Evolutionary conservation across 2,329 filamentous ascomycete species (phyloP).

Genomic region (Penicillium sp.): DNA sequence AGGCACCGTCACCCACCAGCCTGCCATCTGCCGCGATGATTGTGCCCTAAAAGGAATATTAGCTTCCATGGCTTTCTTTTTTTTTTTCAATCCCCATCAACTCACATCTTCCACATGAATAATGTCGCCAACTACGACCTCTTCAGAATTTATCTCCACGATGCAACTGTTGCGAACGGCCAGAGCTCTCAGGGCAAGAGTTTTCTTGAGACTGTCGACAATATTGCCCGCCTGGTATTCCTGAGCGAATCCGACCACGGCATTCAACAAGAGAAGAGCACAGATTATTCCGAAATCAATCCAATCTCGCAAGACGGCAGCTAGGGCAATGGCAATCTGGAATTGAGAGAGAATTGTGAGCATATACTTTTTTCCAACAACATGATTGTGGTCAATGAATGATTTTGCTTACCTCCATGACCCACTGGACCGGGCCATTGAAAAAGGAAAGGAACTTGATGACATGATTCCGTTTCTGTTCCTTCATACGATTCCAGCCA

Average conservation of each 20-base stretch:
- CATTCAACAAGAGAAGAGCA: conserved; percentile 79
- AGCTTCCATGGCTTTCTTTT: neutral
- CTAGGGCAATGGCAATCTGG: conserved; percentile 72
- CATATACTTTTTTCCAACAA: neutral
- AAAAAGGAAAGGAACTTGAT: conserved; percentile 83
- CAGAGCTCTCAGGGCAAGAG: conserved; percentile 80
- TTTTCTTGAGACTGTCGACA: conserved; percentile 88
- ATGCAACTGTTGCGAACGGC: conserved; percentile 78
- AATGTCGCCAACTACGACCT: conserved; percentile 87
- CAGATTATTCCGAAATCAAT: conserved; percentile 92
- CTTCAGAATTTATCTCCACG: conserved; percentile 75
- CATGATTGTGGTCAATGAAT: neutral
- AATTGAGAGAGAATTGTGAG: conserved; percentile 7
- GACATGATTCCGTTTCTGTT: conserved; percentile 81
- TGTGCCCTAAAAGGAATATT: conserved; percentile 58
- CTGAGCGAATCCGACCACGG: conserved; percentile 80
- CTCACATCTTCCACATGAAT: conserved; percentile 76
- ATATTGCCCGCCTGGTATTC: conserved; percentile 89
- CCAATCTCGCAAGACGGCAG: conserved; percentile 83
- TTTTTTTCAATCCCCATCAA: neutral
- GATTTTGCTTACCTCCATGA: conserved; percentile 72
- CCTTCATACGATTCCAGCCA: conserved; percentile 86
- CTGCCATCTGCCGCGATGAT: conserved; percentile 88
- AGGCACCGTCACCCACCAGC: conserved; percentile 78
- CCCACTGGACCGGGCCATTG: conserved; percentile 85